A percentile compares a stretch with the other conserved stretches of the same genome.
Conservation (phyloP, 257 asterid species). For the Prunella vulgaris region DNA sequence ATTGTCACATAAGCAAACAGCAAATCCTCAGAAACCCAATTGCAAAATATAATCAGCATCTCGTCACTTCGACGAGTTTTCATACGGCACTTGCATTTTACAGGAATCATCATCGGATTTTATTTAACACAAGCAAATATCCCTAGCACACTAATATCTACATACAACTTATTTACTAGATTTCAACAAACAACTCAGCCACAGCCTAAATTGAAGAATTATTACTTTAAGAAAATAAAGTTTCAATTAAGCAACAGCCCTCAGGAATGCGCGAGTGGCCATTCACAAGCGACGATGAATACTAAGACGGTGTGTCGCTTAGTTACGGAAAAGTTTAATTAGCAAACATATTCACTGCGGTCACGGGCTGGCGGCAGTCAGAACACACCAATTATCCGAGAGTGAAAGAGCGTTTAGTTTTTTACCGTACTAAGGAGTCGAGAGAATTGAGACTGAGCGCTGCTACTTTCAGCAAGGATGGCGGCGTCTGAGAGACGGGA, state of each 20-base stretch:
- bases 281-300: neutral
- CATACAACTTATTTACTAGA: neutral
- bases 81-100: slow-evolving; percentile 34
- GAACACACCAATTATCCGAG: neutral
- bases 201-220: neutral
- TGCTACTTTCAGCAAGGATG: neutral
- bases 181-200: neutral
- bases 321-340: neutral
- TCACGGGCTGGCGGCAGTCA: neutral
- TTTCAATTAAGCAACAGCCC: neutral
- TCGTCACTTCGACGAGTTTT: slow-evolving; percentile 17
- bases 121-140: neutral
- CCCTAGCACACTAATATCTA: neutral
- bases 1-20: neutral
- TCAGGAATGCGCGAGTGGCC: neutral
- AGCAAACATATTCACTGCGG: neutral
- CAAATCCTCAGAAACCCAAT: slow-evolving; percentile 26
- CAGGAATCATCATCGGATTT: slow-evolving; percentile 22
- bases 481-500: neutral
- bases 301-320: neutral
- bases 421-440: neutral
- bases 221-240: neutral
- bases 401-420: neutral
- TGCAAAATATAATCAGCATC: slow-evolving; percentile 19
- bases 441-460: neutral